Base-by-base conservation (phyloP, 352 stramenopile genomes). In the Phytophthora chlamydospora region DNA sequence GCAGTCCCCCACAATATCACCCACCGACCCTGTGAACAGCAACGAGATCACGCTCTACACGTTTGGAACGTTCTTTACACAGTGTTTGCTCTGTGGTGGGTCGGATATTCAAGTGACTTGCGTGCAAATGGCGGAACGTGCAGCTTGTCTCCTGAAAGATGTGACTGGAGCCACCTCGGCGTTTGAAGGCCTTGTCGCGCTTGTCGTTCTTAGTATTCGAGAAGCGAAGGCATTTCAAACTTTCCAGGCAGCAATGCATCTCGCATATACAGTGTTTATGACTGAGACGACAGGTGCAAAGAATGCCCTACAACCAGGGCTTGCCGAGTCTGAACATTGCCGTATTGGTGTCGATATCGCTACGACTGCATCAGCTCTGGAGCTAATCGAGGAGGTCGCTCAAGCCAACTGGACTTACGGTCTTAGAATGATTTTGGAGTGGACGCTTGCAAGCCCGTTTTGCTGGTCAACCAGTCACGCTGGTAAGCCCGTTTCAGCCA, bases 51-150 rank as follows among this genome's bases (percentile, higher is more conserved):
- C 41, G 10, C 24, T 69, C 27, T 74, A 84, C 43, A 88, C 78
- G 2, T 90, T 90, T 52, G 80, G 80, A 17, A 55, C 39, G 8
- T 76, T 83, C 52, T 85, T 87, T 17, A 71, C 74, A 0, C 71
- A 85, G 40, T 87, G 78, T 39, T 13, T 85, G 14, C 50, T 62
- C 11, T 66, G 45, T 31, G 61, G 66, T 36, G 35, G 33, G 31
- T 21, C 49, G 0, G 71, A 80, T 13, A 46, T 76, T 34, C 62
- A 71, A 19, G 53, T 62, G 1, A 53, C 55, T 16, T 65, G 54
- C 14, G n/a, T 82, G 16, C 42, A 60, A 24, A 66, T 70, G n/a
- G 74, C 52, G 0, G 78, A 88, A 44, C 68, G 71, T 1, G 68
- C 72, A n/a, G 27, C 59, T 14, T 14, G 51, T n/a, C 16, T 84